Percentiles rank a stretch among this genome's conserved stretches.
Evolutionary conservation across 1,284 basidiomycete genomes (phyloP).

Genomic region (Ustilago loliicola): DNA sequence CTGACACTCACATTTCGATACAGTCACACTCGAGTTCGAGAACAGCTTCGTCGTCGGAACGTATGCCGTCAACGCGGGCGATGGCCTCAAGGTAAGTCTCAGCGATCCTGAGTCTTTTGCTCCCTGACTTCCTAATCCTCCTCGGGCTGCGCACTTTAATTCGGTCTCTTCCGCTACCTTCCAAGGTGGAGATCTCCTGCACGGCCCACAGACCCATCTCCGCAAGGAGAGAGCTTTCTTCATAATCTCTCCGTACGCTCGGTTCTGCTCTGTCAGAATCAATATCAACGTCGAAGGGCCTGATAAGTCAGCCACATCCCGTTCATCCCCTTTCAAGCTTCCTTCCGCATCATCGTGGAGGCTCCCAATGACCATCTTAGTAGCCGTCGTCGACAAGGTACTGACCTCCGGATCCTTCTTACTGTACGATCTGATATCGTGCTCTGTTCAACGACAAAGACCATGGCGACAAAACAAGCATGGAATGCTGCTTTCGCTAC

Average conservation of each 20-base stretch:
- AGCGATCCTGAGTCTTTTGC: background rate
- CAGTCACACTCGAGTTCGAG: constrained; percentile 84
- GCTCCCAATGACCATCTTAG: too few species aligned
- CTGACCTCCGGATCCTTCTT: background rate
- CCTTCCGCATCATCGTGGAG: background rate
- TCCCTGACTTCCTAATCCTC: background rate
- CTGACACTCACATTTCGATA: constrained; percentile 68
- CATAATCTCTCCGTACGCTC: constrained; percentile 31
- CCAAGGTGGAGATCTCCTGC: constrained; percentile 29
- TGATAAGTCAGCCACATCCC: constrained; percentile 46
- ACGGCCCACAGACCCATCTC: constrained; percentile 22
- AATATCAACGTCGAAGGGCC: constrained; percentile 29
- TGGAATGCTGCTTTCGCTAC: constrained; percentile 72
- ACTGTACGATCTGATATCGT: background rate
- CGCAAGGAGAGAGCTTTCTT: constrained; percentile 19
- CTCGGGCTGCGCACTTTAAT: constrained; percentile 18
- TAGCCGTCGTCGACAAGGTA: background rate
- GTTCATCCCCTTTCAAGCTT: background rate
- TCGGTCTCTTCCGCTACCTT: constrained; percentile 35
- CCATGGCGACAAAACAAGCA: constrained; percentile 54
- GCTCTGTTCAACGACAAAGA: constrained; percentile 7
- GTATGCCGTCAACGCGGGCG: constrained; percentile 89
- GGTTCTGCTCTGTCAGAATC: background rate
- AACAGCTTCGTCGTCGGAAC: constrained; percentile 81
- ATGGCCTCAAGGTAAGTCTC: constrained; percentile 78